Evolutionary conservation across 2,329 filamentous ascomycete genomes (phyloP), one percentile per base, ranked within the genome.

Genomic region (Purpureocillium takamizusanense): DNA sequence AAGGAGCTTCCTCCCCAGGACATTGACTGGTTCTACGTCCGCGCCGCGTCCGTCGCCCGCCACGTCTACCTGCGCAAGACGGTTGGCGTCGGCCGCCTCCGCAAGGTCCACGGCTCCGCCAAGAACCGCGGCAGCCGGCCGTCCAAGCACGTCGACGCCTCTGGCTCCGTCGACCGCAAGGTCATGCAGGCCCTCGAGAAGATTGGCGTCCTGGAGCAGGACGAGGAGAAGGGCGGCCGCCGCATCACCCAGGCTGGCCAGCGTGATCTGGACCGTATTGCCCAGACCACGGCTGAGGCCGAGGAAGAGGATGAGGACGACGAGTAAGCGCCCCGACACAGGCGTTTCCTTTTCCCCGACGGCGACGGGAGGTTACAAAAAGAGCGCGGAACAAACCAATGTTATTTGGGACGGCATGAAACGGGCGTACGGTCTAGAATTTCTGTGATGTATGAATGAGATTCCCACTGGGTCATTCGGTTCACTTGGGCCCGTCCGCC

Each of bases 31-130:
- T 94, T 81, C 76, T 86, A 81, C 70, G 69, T 81, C 66, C 89
- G 92, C 64, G 89, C 90, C 60, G 92, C 92, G 58, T 81, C 90
- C 53, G 83, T 98, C 65, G 92, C 92, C 62, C 88, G 89, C 64
- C 90, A 97, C 78, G 83, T 98, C 77, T 98, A 98, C 80, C 78
- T 98, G 69, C 86, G 92, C 76, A 98, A 98, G 81, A 95, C 89
- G 49, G 89, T 98, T 65, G 92, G 92, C 78, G 87, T 98, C 56
- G 92, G 92, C 72, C 88, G 92, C 64, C 82, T 98, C 58, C 85
- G 90, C 70, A 95, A 94, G 77, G 85, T 84, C 52, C 92, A 98
- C 81, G 92, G 88, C 60, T 84, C 80, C 57, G 84, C 85, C 76
- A 95, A 94, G 83, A 98, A 97, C 84, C 88, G 92, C 57, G 92